Percentiles rank a stretch among this genome's conserved stretches.
phyloP scores from a whole-genome alignment of 768 basidiomycete species.

The Rhodotorula paludigena region DNA sequence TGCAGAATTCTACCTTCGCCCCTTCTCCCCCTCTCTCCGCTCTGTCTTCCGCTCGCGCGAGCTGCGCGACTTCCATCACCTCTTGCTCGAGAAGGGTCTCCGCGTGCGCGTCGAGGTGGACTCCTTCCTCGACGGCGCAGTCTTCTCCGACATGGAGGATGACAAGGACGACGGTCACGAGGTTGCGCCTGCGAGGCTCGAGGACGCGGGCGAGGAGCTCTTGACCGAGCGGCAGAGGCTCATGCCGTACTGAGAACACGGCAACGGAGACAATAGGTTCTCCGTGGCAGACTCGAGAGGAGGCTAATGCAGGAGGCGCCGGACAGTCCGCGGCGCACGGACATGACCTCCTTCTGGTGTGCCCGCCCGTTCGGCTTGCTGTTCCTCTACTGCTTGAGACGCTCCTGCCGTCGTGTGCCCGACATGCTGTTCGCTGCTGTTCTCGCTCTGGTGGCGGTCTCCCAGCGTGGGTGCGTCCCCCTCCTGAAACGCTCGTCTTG shows the following conservation, averaged over 20 bases:
- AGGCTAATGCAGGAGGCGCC: not conserved
- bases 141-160: constrained; percentile 26
- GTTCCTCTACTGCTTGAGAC: no score
- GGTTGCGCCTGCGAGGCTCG: constrained; percentile 6
- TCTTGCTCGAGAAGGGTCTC: constrained; percentile 49
- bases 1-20: constrained; percentile 48
- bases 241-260: constrained; percentile 45
- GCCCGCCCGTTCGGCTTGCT: no score
- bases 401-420: no score
- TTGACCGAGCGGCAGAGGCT: constrained; percentile 43
- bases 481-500: no score
- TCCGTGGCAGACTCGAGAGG: not conserved
- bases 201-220: constrained; percentile 44
- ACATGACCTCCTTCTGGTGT: no score
- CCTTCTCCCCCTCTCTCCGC: constrained; percentile 46
- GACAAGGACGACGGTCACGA: constrained; percentile 25
- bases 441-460: no score
- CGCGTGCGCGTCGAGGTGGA: constrained; percentile 46
- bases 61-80: constrained; percentile 46
- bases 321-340: not conserved
- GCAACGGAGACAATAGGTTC: not conserved
- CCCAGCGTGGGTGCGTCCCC: no score
- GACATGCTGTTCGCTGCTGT: no score
- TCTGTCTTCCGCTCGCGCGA: constrained; percentile 46
- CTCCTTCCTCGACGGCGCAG: constrained; percentile 40